Evolutionary conservation across 805 yeast genomes (phyloP).

Genomic region (Barnettozyma pratensis): DNA sequence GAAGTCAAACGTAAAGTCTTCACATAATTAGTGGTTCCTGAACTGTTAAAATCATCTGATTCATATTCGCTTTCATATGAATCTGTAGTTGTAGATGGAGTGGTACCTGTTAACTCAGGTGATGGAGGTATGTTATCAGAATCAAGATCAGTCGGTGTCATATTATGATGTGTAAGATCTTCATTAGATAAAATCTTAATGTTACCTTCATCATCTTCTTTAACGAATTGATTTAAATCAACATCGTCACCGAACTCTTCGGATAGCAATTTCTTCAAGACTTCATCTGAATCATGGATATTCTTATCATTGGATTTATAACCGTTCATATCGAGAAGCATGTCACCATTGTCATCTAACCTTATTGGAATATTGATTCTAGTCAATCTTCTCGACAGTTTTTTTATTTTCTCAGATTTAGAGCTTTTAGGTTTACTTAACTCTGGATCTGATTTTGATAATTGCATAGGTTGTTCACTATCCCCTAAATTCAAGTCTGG

Average conservation of each 20-base stretch:
- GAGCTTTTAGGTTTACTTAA: constrained; percentile 13
- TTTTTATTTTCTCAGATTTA: constrained; percentile 55
- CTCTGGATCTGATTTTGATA: constrained; percentile 10
- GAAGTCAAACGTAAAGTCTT: constrained; percentile 88
- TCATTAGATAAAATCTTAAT: constrained; percentile 47
- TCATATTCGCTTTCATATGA: constrained; percentile 5
- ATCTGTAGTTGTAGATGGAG: not conserved
- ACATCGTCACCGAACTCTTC: constrained; percentile 65
- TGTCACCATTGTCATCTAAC: constrained; percentile 83
- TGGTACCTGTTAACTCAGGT: too few species aligned
- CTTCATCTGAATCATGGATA: constrained; percentile 68
- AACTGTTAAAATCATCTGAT: constrained; percentile 4
- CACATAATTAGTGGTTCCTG: constrained; percentile 44
- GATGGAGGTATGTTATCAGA: not conserved
- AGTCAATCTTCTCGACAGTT: constrained; percentile 58
- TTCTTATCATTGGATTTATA: constrained; percentile 83
- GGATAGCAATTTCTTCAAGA: constrained; percentile 63
- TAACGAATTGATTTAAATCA: constrained; percentile 40
- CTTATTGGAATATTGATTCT: constrained; percentile 81
- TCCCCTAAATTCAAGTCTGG: constrained; percentile 10
- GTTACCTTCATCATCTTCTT: constrained; percentile 63
- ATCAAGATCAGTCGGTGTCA: not conserved
- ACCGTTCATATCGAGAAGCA: constrained; percentile 91
- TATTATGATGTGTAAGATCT: constrained; percentile 9
- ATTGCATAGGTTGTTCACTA: constrained; percentile 3